These are phyloP conservation scores for Rhodamnia argentea DNA, from an alignment of 345 rosid genomes.

Conservation along the genomic window DNA sequence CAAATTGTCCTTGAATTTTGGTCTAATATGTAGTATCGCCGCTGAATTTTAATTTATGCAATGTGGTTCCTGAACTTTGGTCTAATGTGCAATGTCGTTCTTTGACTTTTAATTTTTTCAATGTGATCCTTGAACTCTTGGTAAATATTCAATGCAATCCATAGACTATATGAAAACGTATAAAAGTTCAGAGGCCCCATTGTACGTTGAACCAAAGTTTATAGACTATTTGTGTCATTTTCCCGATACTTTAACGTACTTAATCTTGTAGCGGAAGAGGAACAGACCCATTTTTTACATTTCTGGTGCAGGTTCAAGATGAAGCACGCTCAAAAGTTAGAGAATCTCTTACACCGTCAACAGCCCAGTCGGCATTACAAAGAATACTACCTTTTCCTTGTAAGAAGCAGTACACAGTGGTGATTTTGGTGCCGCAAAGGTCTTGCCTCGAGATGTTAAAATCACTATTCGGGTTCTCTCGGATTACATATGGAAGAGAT, in stretches of 20 bases:
- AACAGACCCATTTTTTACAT: background rate
- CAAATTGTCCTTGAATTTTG: no score
- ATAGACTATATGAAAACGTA: no score
- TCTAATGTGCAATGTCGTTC: no score
- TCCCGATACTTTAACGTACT: background rate
- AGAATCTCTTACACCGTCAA: constrained; percentile 40
- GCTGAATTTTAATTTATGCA: no score
- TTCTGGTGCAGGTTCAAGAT: constrained; percentile 47
- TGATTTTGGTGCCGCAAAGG: constrained; percentile 69
- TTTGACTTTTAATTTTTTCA: no score
- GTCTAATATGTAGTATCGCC: no score
- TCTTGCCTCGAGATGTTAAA: constrained; percentile 35
- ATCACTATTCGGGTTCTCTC: constrained; percentile 24
- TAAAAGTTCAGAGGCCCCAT: no score
- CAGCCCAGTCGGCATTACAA: constrained; percentile 51
- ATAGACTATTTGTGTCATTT: background rate
- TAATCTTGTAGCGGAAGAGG: background rate
- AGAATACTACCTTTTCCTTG: constrained; percentile 69
- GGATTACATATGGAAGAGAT: constrained; percentile 17
- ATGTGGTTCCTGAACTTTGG: no score
- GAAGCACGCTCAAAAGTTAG: constrained; percentile 65
- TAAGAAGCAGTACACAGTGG: constrained; percentile 64
- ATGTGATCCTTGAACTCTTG: no score
- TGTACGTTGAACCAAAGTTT: no score
- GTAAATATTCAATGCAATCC: no score